phyloP scores from a whole-genome alignment of 2,329 filamentous ascomycete genomes.

The Hyphodiscus sp. region DNA sequence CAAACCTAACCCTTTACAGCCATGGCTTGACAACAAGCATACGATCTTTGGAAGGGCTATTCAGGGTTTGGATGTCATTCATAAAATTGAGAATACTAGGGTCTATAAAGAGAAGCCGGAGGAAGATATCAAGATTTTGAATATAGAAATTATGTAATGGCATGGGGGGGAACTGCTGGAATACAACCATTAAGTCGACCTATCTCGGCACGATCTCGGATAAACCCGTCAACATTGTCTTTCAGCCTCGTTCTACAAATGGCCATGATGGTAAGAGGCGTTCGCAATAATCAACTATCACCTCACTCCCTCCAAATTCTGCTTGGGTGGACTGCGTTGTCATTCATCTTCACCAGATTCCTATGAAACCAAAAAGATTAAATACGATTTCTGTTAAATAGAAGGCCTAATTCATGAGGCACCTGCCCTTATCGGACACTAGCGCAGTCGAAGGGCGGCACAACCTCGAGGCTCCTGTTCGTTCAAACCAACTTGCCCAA shows the following conservation, averaged over 20 bases:
- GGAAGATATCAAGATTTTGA: slow-evolving; percentile 96
- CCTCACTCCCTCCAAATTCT: not conserved
- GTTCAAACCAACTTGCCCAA: too few relatives aligned
- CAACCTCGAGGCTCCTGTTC: not conserved
- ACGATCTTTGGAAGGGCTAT: slow-evolving; percentile 91
- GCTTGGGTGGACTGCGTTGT: not conserved
- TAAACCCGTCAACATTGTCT: not conserved
- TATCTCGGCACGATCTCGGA: not conserved
- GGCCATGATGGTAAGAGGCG: too few relatives aligned
- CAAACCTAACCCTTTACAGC: slow-evolving; percentile 36
- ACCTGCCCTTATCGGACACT: not conserved
- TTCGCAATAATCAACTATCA: too few relatives aligned
- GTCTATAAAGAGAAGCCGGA: slow-evolving; percentile 88
- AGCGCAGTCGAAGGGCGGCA: not conserved
- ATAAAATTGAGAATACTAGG: slow-evolving; percentile 87
- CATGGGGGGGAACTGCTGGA: too few relatives aligned
- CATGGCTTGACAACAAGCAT: slow-evolving; percentile 94
- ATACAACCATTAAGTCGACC: not conserved
- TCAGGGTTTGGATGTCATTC: slow-evolving; percentile 86
- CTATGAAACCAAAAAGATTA: too few relatives aligned
- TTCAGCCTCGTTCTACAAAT: not conserved
- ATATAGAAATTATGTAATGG: slow-evolving; percentile 49
- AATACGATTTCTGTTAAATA: too few relatives aligned
- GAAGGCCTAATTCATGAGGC: not conserved
- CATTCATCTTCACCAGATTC: not conserved